These are phyloP conservation scores for Fusarium globosum DNA, from an alignment of 2,329 filamentous ascomycete genomes.

Conservation along the genomic window DNA sequence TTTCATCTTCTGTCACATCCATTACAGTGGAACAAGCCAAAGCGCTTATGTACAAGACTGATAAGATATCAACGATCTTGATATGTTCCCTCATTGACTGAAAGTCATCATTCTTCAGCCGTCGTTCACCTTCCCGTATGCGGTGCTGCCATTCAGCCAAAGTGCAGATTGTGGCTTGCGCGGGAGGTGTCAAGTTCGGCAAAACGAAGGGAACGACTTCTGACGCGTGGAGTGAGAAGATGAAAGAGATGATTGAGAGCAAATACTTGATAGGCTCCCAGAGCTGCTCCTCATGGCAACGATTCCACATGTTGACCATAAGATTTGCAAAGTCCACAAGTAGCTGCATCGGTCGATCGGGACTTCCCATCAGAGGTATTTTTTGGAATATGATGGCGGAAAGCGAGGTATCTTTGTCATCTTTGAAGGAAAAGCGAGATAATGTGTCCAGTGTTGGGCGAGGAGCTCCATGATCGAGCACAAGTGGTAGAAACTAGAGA, in stretches of 20 bases:
- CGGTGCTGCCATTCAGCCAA: conserved; percentile 68
- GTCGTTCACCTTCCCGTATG: conserved; percentile 60
- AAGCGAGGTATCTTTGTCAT: conserved; percentile 69
- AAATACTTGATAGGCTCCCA: conserved; percentile 74
- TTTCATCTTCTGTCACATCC: conserved; percentile 45
- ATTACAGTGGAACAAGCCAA: conserved; percentile 65
- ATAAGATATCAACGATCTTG: conserved; percentile 71
- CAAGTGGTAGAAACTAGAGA: conserved; percentile 68
- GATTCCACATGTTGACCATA: conserved; percentile 74
- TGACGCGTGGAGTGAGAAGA: conserved; percentile 70
- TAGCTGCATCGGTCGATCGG: conserved; percentile 62
- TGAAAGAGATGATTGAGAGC: conserved; percentile 71
- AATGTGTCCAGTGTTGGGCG: conserved; percentile 76
- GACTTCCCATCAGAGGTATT: conserved; percentile 67
- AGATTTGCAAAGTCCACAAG: conserved; percentile 73
- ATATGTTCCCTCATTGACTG: conserved; percentile 63
- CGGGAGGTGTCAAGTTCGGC: conserved; percentile 64
- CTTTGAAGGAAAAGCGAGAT: conserved; percentile 72
- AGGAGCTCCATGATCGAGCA: conserved; percentile 71
- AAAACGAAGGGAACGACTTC: conserved; percentile 70
- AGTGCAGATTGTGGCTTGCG: conserved; percentile 69
- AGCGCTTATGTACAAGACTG: conserved; percentile 72
- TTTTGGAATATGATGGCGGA: conserved; percentile 75
- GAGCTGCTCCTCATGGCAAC: conserved; percentile 72
- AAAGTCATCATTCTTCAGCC: conserved; percentile 53